A percentile compares a stretch with the other conserved stretches of the same genome.
phyloP scores from a whole-genome alignment of 768 basidiomycete species.

The Collybia mongolica region DNA sequence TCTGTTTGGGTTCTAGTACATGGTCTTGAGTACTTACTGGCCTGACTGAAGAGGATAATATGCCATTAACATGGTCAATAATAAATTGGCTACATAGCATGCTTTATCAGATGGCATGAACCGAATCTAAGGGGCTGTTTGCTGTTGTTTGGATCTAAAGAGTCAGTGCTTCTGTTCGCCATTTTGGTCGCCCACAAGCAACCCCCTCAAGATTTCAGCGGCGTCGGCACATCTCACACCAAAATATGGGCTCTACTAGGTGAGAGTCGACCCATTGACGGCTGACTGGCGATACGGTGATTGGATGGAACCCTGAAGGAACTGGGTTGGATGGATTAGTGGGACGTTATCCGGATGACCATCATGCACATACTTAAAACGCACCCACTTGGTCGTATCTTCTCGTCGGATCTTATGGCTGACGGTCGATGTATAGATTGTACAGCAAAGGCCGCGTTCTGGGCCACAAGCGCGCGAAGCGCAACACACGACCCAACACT shows the following conservation, averaged over 20 bases:
- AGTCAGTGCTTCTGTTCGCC: constrained; percentile 17
- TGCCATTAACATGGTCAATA: too few relatives aligned
- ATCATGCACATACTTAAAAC: neutral
- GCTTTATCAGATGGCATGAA: too few relatives aligned
- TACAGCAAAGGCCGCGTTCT: constrained; percentile 96
- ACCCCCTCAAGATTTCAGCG: constrained; percentile 43
- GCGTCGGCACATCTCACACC: constrained; percentile 46
- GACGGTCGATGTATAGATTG: constrained; percentile 50
- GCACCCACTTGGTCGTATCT: neutral
- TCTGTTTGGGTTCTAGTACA: neutral
- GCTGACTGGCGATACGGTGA: constrained; percentile 13
- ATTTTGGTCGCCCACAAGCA: constrained; percentile 20
- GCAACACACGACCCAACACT: constrained; percentile 94
- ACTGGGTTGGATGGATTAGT: constrained; percentile 46
- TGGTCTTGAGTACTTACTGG: too few relatives aligned
- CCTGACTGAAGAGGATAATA: too few relatives aligned
- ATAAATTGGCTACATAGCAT: too few relatives aligned
- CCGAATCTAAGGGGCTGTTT: constrained; percentile 15
- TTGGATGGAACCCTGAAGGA: constrained; percentile 11
- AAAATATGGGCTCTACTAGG: constrained; percentile 82
- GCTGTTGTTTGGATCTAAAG: constrained; percentile 30
- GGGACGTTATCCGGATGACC: constrained; percentile 18
- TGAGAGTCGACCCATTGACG: constrained; percentile 39
- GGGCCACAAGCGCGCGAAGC: constrained; percentile 98
- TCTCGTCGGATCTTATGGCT: neutral